Conservation (phyloP, 768 basidiomycete genomes). For the Rhodotorula paludigena region DNA sequence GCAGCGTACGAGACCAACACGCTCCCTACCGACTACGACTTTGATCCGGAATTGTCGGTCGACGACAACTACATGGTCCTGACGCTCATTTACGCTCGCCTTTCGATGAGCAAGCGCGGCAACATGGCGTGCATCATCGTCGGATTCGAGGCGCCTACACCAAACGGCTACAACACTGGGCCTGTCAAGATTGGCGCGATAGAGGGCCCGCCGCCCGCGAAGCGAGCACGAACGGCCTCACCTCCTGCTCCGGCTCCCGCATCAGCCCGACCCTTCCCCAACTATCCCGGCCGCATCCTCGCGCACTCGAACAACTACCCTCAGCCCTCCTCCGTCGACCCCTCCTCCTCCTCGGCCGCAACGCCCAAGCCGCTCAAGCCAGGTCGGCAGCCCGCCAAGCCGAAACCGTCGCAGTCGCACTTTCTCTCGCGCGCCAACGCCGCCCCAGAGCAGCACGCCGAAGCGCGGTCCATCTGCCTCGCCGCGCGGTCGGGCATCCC, state of each 20-base stretch:
- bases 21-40: slow-evolving; percentile 21
- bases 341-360: neutral
- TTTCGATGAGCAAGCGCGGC: slow-evolving; percentile 30
- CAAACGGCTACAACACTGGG: neutral
- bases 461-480: slow-evolving; percentile 30
- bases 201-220: neutral
- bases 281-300: slow-evolving; percentile 28
- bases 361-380: neutral
- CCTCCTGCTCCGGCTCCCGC: too few species aligned
- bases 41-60: slow-evolving; percentile 14
- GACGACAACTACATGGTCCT: slow-evolving; percentile 34
- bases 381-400: neutral
- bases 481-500: slow-evolving; percentile 12
- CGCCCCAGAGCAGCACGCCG: slow-evolving; percentile 33
- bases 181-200: too few species aligned
- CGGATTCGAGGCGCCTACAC: neutral
- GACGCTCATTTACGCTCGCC: slow-evolving; percentile 24
- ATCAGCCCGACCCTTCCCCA: neutral
- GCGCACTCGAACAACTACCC: slow-evolving; percentile 33
- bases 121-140: slow-evolving; percentile 38
- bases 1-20: slow-evolving; percentile 12
- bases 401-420: slow-evolving; percentile 10
- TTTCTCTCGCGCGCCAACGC: slow-evolving; percentile 12
- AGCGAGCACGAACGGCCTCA: neutral
- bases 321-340: slow-evolving; percentile 5